Conservation (phyloP, 352 stramenopile species). For the Phytophthora palmivora region DNA sequence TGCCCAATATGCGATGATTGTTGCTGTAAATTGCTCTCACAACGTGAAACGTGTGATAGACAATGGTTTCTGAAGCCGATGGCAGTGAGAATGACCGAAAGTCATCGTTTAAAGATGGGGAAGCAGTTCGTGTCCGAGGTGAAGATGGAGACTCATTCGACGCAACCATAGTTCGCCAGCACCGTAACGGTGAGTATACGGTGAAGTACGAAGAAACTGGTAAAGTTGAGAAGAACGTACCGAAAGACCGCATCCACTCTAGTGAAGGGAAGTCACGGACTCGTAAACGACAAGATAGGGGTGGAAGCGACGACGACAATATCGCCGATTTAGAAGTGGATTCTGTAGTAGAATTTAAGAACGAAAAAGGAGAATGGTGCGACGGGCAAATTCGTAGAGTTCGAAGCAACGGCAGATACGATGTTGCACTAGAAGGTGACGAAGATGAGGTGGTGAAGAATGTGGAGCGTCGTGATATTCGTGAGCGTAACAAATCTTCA, state of each 20-base stretch:
- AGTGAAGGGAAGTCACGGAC: slow-evolving; percentile 13
- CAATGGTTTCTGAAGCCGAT: slow-evolving; percentile 27
- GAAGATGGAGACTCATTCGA: slow-evolving; percentile 25
- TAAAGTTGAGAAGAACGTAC: slow-evolving; percentile 49
- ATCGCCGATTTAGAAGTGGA: slow-evolving; percentile 21
- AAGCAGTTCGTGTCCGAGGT: slow-evolving; percentile 17
- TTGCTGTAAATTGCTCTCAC: slow-evolving; percentile 3
- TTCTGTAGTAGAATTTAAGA: slow-evolving; percentile 50
- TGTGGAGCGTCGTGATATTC: slow-evolving; percentile 37
- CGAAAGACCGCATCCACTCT: slow-evolving; percentile 26
- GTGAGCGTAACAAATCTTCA: slow-evolving; percentile 19
- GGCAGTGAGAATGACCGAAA: slow-evolving; percentile 21
- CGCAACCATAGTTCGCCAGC: slow-evolving; percentile 42
- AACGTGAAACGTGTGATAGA: slow-evolving; percentile 2
- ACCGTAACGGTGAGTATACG: slow-evolving; percentile 45
- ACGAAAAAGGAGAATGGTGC: slow-evolving; percentile 43
- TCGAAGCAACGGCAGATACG: slow-evolving; percentile 56
- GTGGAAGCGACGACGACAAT: slow-evolving; percentile 20
- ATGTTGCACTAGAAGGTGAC: slow-evolving; percentile 56
- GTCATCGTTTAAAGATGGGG: slow-evolving; percentile 13
- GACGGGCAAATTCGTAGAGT: slow-evolving; percentile 39
- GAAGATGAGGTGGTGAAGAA: slow-evolving; percentile 39
- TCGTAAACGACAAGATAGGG: slow-evolving; percentile 16
- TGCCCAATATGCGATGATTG: slow-evolving; percentile 9
- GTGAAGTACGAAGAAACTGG: slow-evolving; percentile 44